Conservation (phyloP, 371 early-diverging fungal genomes). For the Chytridium lagenaria region DNA sequence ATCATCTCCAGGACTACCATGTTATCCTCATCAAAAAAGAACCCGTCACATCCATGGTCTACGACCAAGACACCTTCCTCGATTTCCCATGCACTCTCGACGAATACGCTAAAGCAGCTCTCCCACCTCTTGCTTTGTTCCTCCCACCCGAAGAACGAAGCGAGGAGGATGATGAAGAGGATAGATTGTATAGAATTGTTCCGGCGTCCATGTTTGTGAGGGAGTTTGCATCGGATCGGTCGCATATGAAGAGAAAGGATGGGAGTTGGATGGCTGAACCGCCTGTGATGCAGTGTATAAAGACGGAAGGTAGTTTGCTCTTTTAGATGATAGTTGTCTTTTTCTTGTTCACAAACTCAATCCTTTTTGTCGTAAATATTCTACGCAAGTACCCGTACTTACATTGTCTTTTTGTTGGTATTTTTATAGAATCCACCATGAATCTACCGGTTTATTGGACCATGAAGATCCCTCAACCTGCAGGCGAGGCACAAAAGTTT, state of each 20-base stretch:
- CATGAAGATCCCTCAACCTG: not conserved
- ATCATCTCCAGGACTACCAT: not conserved
- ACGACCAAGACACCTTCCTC: constrained; percentile 16
- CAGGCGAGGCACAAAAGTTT: not conserved
- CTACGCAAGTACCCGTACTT: too few species aligned
- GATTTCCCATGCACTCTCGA: not conserved
- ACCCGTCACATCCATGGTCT: not conserved
- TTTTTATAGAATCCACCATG: constrained; percentile 3
- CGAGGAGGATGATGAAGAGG: not conserved
- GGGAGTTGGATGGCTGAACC: constrained; percentile 3
- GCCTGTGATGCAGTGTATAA: not conserved
- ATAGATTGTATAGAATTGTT: not conserved
- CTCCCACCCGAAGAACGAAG: not conserved
- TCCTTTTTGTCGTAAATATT: too few species aligned
- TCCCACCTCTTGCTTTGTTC: not conserved
- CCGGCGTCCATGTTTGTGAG: not conserved
- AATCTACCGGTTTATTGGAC: constrained; percentile 4
- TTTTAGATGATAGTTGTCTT: not conserved
- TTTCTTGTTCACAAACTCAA: too few species aligned
- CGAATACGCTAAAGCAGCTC: not conserved
- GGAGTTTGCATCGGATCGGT: constrained; percentile 11
- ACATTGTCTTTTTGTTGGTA: too few species aligned
- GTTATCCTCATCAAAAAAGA: not conserved
- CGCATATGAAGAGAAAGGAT: constrained; percentile 5
- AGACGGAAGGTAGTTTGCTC: not conserved